phyloP scores from a whole-genome alignment of 164 flowering plant species.

The Aristolochia californica region DNA sequence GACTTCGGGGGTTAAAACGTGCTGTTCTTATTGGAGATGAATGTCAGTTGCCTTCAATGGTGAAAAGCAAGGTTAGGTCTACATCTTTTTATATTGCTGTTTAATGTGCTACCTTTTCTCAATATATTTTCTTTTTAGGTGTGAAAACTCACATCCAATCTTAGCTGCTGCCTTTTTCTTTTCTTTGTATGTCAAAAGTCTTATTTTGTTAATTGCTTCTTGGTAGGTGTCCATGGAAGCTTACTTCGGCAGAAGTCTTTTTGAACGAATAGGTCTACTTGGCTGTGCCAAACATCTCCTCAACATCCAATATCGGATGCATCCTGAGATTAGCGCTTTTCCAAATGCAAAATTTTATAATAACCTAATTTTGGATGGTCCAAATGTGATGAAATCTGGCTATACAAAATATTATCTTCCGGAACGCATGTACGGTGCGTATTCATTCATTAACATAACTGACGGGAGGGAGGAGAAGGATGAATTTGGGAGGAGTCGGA shows the following conservation, averaged over 20 bases:
- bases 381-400: constrained; percentile 14
- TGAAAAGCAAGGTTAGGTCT: constrained; percentile 30
- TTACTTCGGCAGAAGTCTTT: constrained; percentile 46
- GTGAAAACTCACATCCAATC: background rate
- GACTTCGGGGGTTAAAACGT: constrained; percentile 25
- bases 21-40: constrained; percentile 47
- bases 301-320: constrained; percentile 46
- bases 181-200: background rate
- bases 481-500: constrained; percentile 15
- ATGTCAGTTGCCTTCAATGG: constrained; percentile 40
- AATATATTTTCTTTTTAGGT: background rate
- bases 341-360: constrained; percentile 36
- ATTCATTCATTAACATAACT: constrained; percentile 30
- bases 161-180: too few relatives aligned
- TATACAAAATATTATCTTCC: constrained; percentile 22
- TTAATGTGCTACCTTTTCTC: background rate
- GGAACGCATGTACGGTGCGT: constrained; percentile 35
- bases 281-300: constrained; percentile 32
- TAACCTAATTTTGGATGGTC: constrained; percentile 23
- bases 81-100: background rate
- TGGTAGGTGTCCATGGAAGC: constrained; percentile 27
- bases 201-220: background rate
- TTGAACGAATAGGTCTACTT: constrained; percentile 27
- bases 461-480: constrained; percentile 22
- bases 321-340: constrained; percentile 43